Evolutionary conservation across 202 grass and related monocot species (phyloP), one percentile per base, ranked within the genome.

Genomic region (Zizania palustris): DNA sequence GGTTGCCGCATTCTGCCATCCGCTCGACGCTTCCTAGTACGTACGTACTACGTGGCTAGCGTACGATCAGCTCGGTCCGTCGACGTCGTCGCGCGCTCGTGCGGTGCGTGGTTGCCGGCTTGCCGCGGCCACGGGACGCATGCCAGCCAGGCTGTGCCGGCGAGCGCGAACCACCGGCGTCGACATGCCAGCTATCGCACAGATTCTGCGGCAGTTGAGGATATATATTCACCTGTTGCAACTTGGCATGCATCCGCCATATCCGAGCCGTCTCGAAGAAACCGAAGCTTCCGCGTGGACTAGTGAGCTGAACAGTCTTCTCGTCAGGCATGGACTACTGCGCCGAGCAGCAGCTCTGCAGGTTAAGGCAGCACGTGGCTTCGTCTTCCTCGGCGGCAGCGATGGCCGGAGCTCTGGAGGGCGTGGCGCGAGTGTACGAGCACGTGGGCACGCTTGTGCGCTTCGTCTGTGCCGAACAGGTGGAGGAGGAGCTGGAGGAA

Each of bases 401-500:
- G 63, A 73, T 74, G 85, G 55, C 69, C 22, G 69, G 63, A 0
- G 75, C 70, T 3, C 15, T 88, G 56, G 46, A 75, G 16, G 45
- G 14, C 57, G 75, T 70, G 46, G 85, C 75, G 33, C 40, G 63
- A 7, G 46, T 80, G 80, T 84, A 80, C 70, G 75, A 84, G 75
- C 75, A 80, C 14, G 80, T 65, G 5, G 80, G 63, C 45, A 0
- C 63, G 14, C 69, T 88, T 10, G 40, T 67, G 18, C n/a, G 14
- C 28, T 57, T 43, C 1, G 80, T 75, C 33, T 46, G 63, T 39
- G 63, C 63, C 11, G 63, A 56, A 5, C 28, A 57, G 40, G 56
- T 88, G 63, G 85, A 93, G 48, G 70, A 77, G 57, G 93, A 97
- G 73, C 82, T 97, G 15, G 90, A 91, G 61, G 81, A 72, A 36